Evolutionary conservation across 495 filamentous ascomycete species (phyloP).

Genomic region (Glutinoglossum americanum): DNA sequence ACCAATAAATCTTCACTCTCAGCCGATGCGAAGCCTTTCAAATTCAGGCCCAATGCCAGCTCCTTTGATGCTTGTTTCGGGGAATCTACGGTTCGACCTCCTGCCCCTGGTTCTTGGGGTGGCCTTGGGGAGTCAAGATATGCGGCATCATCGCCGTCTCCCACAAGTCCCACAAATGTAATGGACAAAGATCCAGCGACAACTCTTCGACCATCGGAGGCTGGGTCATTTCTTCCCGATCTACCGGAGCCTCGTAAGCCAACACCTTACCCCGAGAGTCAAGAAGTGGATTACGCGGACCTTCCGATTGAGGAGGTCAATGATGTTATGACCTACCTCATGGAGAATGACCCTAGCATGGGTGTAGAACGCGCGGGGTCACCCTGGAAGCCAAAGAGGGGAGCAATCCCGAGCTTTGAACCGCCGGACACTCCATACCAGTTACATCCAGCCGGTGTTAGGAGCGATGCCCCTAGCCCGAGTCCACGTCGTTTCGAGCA

Average conservation of each 20-base stretch:
- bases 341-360: constrained; percentile 44
- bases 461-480: constrained; percentile 57
- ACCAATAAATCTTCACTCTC: constrained; percentile 37
- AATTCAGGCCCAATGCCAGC: constrained; percentile 27
- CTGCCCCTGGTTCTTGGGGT: background rate
- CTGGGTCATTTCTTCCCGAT: constrained; percentile 7
- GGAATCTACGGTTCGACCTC: constrained; percentile 5
- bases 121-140: constrained; percentile 10
- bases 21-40: constrained; percentile 44
- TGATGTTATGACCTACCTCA: constrained; percentile 64
- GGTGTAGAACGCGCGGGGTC: constrained; percentile 37
- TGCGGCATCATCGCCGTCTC: constrained; percentile 18
- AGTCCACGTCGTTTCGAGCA: constrained; percentile 39
- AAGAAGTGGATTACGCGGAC: constrained; percentile 13
- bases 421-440: constrained; percentile 27
- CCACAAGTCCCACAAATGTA: constrained; percentile 11
- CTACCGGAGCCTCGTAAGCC: constrained; percentile 14
- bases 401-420: constrained; percentile 16
- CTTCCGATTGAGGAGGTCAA: constrained; percentile 64
- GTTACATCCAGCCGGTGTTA: constrained; percentile 32
- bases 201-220: background rate
- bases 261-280: constrained; percentile 8
- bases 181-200: background rate
- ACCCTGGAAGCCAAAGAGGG: constrained; percentile 4
- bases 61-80: constrained; percentile 13